A percentile compares a stretch with the other conserved stretches of the same genome.
These are phyloP conservation scores for Gastrodia elata DNA, from an alignment of 106 monocot species.

Conservation along the genomic window DNA sequence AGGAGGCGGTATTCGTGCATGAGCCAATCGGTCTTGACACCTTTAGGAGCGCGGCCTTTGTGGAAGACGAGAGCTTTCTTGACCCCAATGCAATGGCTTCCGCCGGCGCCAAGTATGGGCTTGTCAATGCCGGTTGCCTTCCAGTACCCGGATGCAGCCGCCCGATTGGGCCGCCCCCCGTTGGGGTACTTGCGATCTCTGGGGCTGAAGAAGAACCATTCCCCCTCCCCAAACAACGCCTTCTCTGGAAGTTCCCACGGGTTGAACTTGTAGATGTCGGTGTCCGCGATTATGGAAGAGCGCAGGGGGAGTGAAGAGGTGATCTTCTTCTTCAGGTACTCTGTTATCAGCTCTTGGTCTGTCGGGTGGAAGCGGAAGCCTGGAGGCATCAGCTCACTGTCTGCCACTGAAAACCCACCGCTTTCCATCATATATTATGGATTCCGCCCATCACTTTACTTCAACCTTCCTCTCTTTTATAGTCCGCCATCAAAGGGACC, in stretches of 20 bases:
- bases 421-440: neutral
- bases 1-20: conserved; percentile 52
- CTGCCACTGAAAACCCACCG: neutral
- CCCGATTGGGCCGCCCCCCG: neutral
- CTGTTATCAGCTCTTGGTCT: conserved; percentile 14
- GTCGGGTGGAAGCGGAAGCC: conserved; percentile 19
- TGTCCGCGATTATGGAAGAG: conserved; percentile 10
- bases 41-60: conserved; percentile 23
- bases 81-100: neutral
- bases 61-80: conserved; percentile 21
- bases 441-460: no score
- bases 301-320: neutral
- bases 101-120: neutral
- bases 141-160: neutral
- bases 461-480: no score
- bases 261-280: conserved; percentile 16
- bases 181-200: conserved; percentile 4
- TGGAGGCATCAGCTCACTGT: conserved; percentile 10
- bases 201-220: conserved; percentile 5
- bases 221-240: neutral
- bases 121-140: conserved; percentile 3
- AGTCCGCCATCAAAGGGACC: no score
- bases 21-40: conserved; percentile 51
- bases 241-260: conserved; percentile 15
- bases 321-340: conserved; percentile 16